Evolutionary conservation across 2,329 filamentous ascomycete genomes (phyloP), one percentile per base, ranked within the genome.

Genomic region (Akanthomyces muscarius): DNA sequence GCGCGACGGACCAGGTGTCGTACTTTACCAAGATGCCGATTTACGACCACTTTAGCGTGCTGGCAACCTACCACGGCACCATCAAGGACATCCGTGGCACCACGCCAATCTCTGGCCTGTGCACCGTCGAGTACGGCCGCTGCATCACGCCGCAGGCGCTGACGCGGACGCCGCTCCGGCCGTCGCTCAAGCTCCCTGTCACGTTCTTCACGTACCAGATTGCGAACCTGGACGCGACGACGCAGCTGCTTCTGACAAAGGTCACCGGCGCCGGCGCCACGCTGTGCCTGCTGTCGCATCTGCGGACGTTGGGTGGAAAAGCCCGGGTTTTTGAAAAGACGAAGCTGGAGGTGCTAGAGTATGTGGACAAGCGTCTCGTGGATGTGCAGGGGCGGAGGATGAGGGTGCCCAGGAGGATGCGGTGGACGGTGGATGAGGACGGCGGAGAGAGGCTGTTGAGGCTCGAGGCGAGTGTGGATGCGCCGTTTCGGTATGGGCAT

Each of bases 151-250:
- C 30, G 30, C 50, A 52, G 50, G 50, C 30, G 5, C 28, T 52
- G 7, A 36, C 28, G 50, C 18, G 8, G 50, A 8, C 11, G 50
- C 50, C 50, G 18, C 18, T 52, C 18, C 18, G 28, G 10, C 4
- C 16, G 10, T 13, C 50, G 18, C 50, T 52, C 30, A 52, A 52
- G 50, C 50, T 52, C 28, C 50, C 50, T 28, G 30, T 38, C 28
- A 52, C 50, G 4, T 52, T 52, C 30, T 52, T 52, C 28, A 52
- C 50, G 16, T 52, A 52, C 50, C 50, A 52, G 50, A 52, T 52
- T 21, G 50, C 36, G 8, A 52, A 52, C 10, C 50, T 52, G 30
- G 50, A 52, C 30, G 28, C 21, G 18, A 3, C 28, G 50, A 52
- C 50, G 50, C 50, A 52, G 50, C 30, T 52, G 50, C 50, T 52